These are phyloP conservation scores for Lasiosphaeriaceae sp. DNA, from an alignment of 495 filamentous ascomycete species.

Conservation along the genomic window DNA sequence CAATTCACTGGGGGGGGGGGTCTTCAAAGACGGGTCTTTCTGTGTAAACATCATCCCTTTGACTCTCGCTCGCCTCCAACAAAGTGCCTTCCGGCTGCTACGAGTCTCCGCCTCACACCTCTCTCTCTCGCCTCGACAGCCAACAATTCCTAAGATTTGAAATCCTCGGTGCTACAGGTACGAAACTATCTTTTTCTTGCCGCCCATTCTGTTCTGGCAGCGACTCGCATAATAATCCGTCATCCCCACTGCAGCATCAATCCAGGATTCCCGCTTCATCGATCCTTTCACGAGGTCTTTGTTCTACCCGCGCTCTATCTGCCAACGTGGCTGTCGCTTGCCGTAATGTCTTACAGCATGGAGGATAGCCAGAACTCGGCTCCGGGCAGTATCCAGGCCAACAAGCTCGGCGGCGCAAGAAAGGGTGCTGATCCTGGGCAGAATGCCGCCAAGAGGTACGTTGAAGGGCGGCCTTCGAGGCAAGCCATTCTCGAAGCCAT, in stretches of 20 bases:
- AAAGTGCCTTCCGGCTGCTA: slow-evolving; percentile 10
- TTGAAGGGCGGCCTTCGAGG: neutral
- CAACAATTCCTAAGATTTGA: slow-evolving; percentile 16
- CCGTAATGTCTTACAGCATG: slow-evolving; percentile 60
- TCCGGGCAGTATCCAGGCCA: slow-evolving; percentile 50
- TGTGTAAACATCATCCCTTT: slow-evolving; percentile 1
- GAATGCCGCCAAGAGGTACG: slow-evolving; percentile 76
- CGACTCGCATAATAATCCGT: slow-evolving; percentile 19
- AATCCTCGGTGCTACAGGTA: slow-evolving; percentile 19
- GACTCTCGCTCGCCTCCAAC: neutral
- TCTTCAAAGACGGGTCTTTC: neutral
- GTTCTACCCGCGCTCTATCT: neutral
- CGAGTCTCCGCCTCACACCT: neutral
- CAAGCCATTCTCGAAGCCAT: neutral
- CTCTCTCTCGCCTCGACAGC: slow-evolving; percentile 1
- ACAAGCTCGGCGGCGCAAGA: slow-evolving; percentile 56
- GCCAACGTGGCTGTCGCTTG: neutral
- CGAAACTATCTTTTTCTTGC: neutral
- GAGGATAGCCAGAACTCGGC: slow-evolving; percentile 72
- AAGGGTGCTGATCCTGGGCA: slow-evolving; percentile 60
- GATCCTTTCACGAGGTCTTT: slow-evolving; percentile 1
- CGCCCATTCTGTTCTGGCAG: neutral
- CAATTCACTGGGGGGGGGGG: neutral
- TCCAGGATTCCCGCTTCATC: slow-evolving; percentile 8
- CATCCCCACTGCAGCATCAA: slow-evolving; percentile 8